Evolutionary conservation across 306 rosid species (phyloP).

Genomic region (Clitoria ternatea): DNA sequence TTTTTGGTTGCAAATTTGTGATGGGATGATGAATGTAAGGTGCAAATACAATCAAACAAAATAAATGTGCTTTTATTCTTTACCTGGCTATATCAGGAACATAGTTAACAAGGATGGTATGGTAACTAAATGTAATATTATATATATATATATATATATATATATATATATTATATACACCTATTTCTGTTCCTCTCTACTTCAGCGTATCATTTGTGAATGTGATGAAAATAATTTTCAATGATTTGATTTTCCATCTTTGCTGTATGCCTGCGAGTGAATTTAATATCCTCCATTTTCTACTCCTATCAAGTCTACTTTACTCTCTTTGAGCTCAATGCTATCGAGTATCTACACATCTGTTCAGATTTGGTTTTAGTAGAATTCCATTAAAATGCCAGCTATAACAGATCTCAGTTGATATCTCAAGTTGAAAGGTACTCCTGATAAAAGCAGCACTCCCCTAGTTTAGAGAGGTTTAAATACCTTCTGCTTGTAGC

Average conservation of each 20-base stretch:
- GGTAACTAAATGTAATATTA: not conserved
- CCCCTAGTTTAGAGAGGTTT: not conserved
- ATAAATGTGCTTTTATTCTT: not conserved
- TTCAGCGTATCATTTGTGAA: not conserved
- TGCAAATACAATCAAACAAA: not conserved
- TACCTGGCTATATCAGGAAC: not conserved
- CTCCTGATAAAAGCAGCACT: not conserved
- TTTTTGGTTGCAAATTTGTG: not conserved
- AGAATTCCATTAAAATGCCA: not conserved
- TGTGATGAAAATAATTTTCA: not conserved
- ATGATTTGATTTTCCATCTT: not conserved
- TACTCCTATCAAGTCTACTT: not conserved
- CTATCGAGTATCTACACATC: not conserved
- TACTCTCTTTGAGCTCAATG: not conserved
- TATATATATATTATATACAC: too few relatives aligned
- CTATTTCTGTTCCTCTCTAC: not conserved
- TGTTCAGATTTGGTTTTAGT: not conserved
- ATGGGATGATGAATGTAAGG: not conserved
- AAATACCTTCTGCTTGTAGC: not conserved
- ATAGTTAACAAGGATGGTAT: not conserved
- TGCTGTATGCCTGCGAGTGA: not conserved
- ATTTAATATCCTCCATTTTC: not conserved
- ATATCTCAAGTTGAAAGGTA: not conserved
- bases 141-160: too few relatives aligned
- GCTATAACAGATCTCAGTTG: not conserved